phyloP scores from a whole-genome alignment of 805 yeast genomes.

The Candida loeiensis region DNA sequence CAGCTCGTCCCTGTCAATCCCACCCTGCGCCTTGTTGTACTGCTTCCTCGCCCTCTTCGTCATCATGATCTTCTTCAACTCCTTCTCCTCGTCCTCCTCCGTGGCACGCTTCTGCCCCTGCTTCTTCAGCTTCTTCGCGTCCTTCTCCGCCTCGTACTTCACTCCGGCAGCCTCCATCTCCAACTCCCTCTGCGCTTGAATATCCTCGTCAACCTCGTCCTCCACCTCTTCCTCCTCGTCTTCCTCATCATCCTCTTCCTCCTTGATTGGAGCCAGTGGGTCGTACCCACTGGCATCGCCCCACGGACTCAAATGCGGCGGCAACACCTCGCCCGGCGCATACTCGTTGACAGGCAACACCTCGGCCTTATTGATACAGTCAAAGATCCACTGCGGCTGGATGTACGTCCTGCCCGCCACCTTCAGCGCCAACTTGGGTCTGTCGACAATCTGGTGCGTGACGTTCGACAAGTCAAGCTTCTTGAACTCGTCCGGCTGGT shows the following conservation, averaged over 20 bases:
- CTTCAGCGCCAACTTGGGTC: constrained; percentile 74
- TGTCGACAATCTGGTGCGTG: constrained; percentile 92
- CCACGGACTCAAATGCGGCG: constrained; percentile 99
- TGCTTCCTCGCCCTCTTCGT: constrained; percentile 90
- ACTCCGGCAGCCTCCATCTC: constrained; percentile 81
- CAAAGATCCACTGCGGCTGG: constrained; percentile 98
- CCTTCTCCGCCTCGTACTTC: constrained; percentile 48
- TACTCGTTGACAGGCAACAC: constrained; percentile 76
- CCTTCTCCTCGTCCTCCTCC: constrained; percentile 76
- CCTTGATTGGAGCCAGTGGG: constrained; percentile 57
- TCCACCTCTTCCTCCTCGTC: constrained; percentile 49
- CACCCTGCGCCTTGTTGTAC: constrained; percentile 93
- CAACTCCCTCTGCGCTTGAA: constrained; percentile 80
- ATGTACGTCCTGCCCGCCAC: constrained; percentile 90
- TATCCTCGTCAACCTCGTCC: constrained; percentile 54
- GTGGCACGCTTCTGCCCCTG: constrained; percentile 41
- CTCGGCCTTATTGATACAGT: constrained; percentile 73
- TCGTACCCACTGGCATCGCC: constrained; percentile 91
- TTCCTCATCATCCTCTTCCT: constrained; percentile 42
- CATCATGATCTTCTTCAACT: constrained; percentile 96
- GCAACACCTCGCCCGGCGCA: constrained; percentile 91
- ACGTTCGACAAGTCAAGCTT: constrained; percentile 61
- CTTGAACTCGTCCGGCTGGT: constrained; percentile 40
- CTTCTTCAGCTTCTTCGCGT: constrained; percentile 25
- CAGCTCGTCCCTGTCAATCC: constrained; percentile 75